Evolutionary conservation across 1,284 basidiomycete genomes (phyloP), one percentile per base, ranked within the genome.

Genomic region (Cryptococcus amylolentus): DNA sequence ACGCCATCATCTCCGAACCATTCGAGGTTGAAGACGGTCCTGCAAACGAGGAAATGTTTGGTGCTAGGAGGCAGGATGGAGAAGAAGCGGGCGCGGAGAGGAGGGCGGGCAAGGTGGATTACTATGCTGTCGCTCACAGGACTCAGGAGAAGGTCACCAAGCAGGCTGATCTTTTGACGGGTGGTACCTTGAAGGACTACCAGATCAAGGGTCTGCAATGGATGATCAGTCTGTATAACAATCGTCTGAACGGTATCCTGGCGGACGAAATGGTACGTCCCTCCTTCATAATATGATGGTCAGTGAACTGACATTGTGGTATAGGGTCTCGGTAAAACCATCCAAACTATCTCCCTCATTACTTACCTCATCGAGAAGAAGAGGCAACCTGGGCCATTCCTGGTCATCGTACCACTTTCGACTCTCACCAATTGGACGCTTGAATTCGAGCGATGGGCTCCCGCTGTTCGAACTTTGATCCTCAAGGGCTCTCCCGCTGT

Each of bases 381-480:
- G 81, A 84, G 85, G 58, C 89, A 96, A 75, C 86, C 87, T 31
- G 95, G 95, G 0, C 96, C 96, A 1, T 98, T 92, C 80, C 87
- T 98, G 35, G 92, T 98, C 71, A 93, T 99, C 66, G 96, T 98
- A 18, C 96, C 96, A 1, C 84, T 98, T 16, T 97, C 95, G 5
- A 99, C 96, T 1, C 88, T 99, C 83, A 97, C 94, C 39, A 98
- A 98, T 75, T 98, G 95, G 96, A 88, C 90, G 4, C 86, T 91
- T 59, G 94, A 98, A 79, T 98, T 99, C 67, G 88, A 90, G 43
- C 91, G 92, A 72, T 98, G 96, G 96, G 94, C 96, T 1, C 95
- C 96, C 0, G 79, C 83, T 20, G 88, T 99, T 58, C 86, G 84
- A 71, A 84, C 84, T 51, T 82, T 98, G 46, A 84, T 92, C 42